phyloP scores from a whole-genome alignment of 495 filamentous ascomycete genomes.

The Neurospora pannonica region DNA sequence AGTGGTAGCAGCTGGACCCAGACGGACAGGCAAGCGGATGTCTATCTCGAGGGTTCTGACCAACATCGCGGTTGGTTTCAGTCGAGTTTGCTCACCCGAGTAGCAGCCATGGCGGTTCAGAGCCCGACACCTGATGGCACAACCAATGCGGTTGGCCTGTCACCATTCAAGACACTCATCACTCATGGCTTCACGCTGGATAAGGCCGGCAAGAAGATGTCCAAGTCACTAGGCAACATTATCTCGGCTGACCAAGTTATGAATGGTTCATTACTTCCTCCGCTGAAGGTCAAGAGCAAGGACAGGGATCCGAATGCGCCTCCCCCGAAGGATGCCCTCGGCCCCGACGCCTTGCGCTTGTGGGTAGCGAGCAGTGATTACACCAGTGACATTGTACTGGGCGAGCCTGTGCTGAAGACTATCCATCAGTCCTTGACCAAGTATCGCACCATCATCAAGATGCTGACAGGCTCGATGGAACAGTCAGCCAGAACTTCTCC shows the following conservation, averaged over 20 bases:
- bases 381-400: slow-evolving; percentile 73
- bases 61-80: slow-evolving; percentile 99
- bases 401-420: slow-evolving; percentile 60
- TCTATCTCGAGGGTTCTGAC: slow-evolving; percentile 90
- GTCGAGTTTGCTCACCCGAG: slow-evolving; percentile 86
- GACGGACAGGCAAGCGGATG: slow-evolving; percentile 55
- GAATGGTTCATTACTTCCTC: slow-evolving; percentile 54
- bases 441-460: slow-evolving; percentile 77
- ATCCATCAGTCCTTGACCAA: slow-evolving; percentile 72
- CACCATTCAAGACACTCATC: slow-evolving; percentile 74
- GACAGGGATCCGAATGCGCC: slow-evolving; percentile 5
- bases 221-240: slow-evolving; percentile 91
- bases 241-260: slow-evolving; percentile 76
- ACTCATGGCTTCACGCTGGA: slow-evolving; percentile 96
- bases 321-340: slow-evolving; percentile 36
- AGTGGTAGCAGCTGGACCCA: slow-evolving; percentile 92
- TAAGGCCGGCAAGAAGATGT: slow-evolving; percentile 88
- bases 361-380: slow-evolving; percentile 93
- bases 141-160: slow-evolving; percentile 16
- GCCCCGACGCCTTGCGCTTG: slow-evolving; percentile 77
- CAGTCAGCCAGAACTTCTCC: slow-evolving; percentile 42
- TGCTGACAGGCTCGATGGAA: slow-evolving; percentile 70
- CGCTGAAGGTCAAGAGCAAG: slow-evolving; percentile 34
- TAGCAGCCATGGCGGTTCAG: slow-evolving; percentile 33
- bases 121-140: slow-evolving; percentile 6